Evolutionary conservation across 2,329 filamentous ascomycete species (phyloP).

Genomic region (Metarhizium rileyi): DNA sequence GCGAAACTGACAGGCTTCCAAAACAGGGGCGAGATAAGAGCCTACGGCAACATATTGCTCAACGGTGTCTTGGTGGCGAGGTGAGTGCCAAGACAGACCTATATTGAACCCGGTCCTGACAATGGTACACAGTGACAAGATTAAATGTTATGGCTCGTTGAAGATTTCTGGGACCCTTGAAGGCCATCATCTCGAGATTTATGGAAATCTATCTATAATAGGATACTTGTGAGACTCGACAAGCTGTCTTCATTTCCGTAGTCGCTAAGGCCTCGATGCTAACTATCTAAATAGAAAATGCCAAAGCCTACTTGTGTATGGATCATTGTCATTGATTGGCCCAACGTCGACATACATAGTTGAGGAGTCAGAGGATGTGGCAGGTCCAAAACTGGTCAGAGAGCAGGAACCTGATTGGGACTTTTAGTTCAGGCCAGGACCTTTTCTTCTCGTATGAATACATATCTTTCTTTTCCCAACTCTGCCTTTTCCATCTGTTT

Average conservation of each 20-base stretch:
- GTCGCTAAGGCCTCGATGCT: not conserved
- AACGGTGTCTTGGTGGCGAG: slow-evolving; percentile 28
- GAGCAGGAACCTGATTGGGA: slow-evolving; percentile 33
- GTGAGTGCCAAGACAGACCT: slow-evolving; percentile 16
- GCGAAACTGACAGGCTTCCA: not conserved
- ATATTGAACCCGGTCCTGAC: slow-evolving; percentile 8
- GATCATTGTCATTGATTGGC: slow-evolving; percentile 36
- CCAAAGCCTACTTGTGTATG: slow-evolving; percentile 33
- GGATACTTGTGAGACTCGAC: slow-evolving; percentile 31
- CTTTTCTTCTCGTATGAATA: not conserved
- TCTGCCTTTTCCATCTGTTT: not conserved
- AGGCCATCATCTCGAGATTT: slow-evolving; percentile 35
- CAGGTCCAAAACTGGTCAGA: slow-evolving; percentile 32
- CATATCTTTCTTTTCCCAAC: not conserved
- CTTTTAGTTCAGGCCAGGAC: slow-evolving; percentile 11
- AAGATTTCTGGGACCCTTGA: slow-evolving; percentile 33
- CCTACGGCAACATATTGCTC: slow-evolving; percentile 35
- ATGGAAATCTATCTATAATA: slow-evolving; percentile 34
- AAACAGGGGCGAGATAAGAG: slow-evolving; percentile 32
- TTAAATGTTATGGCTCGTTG: slow-evolving; percentile 38
- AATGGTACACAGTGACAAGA: slow-evolving; percentile 25
- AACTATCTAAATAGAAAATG: slow-evolving; percentile 25
- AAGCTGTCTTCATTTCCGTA: not conserved
- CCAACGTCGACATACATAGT: slow-evolving; percentile 32
- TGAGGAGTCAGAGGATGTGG: slow-evolving; percentile 32